Evolutionary conservation across 139 green algal species (phyloP).

Genomic region (Volvox africanus): DNA sequence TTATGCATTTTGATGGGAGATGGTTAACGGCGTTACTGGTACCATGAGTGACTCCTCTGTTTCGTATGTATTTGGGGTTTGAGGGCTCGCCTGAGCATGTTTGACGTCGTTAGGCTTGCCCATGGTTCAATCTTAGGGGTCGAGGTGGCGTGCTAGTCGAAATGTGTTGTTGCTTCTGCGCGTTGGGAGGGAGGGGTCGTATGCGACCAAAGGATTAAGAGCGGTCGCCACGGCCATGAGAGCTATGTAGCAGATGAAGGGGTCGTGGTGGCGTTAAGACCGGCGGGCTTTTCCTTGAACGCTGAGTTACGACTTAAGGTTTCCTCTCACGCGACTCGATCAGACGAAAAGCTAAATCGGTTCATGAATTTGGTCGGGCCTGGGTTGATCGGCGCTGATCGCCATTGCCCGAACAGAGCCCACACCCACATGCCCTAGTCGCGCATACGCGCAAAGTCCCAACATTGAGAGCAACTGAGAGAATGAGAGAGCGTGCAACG

Average conservation of each 20-base stretch:
- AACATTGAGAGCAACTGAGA: conserved; percentile 16
- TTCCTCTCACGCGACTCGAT: neutral
- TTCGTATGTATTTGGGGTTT: neutral
- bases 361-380: neutral
- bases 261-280: neutral
- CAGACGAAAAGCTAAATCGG: conserved; percentile 15
- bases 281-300: neutral
- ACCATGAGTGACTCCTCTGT: neutral
- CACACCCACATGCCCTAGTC: neutral
- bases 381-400: neutral
- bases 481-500: neutral
- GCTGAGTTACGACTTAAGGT: neutral
- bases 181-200: too few species aligned
- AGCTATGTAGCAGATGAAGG: too few species aligned
- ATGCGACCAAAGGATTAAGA: too few species aligned
- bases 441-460: conserved; percentile 15
- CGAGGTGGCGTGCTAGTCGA: too few species aligned
- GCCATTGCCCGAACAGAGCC: neutral
- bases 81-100: neutral
- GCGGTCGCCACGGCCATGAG: too few species aligned
- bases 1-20: neutral
- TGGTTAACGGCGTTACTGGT: neutral
- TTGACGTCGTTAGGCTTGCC: too few species aligned
- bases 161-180: too few species aligned
- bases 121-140: too few species aligned